These are phyloP conservation scores for Taxillus chinensis DNA, from an alignment of 164 flowering plant species.

Conservation along the genomic window DNA sequence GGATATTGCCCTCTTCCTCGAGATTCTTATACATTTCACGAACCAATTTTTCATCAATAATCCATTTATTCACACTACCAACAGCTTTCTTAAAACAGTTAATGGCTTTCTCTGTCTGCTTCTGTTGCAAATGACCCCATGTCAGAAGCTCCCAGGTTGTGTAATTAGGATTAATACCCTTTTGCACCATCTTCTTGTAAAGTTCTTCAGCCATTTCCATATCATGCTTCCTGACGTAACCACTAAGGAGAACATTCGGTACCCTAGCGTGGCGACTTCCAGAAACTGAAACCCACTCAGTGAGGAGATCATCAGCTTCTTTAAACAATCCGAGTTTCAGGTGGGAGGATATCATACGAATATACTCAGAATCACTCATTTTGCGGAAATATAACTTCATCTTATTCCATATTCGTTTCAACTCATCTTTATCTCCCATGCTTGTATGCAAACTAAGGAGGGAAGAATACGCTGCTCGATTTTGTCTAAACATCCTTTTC, in stretches of 20 bases:
- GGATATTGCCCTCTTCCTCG: constrained; percentile 45
- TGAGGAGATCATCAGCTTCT: constrained; percentile 54
- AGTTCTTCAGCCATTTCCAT: constrained; percentile 59
- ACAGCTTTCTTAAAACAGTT: constrained; percentile 59
- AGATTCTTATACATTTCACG: constrained; percentile 29
- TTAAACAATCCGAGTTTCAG: constrained; percentile 55
- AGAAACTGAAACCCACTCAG: constrained; percentile 71
- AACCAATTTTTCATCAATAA: constrained; percentile 35
- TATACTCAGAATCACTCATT: constrained; percentile 74
- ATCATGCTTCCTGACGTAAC: constrained; percentile 42
- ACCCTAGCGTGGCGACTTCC: constrained; percentile 50
- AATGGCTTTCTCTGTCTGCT: constrained; percentile 37
- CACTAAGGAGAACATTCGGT: constrained; percentile 62
- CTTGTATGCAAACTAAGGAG: constrained; percentile 57
- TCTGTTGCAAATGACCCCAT: constrained; percentile 48
- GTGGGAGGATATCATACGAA: constrained; percentile 61
- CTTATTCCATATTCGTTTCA: constrained; percentile 53
- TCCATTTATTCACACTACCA: constrained; percentile 61
- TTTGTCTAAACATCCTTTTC: constrained; percentile 35
- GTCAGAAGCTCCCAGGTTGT: constrained; percentile 85
- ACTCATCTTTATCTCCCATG: constrained; percentile 43
- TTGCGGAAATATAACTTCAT: constrained; percentile 52
- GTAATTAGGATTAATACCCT: constrained; percentile 46
- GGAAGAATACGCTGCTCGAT: constrained; percentile 62
- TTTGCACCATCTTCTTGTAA: constrained; percentile 32